Conservation (phyloP, 2,329 filamentous ascomycete genomes). For the Aspergillus sojae region DNA sequence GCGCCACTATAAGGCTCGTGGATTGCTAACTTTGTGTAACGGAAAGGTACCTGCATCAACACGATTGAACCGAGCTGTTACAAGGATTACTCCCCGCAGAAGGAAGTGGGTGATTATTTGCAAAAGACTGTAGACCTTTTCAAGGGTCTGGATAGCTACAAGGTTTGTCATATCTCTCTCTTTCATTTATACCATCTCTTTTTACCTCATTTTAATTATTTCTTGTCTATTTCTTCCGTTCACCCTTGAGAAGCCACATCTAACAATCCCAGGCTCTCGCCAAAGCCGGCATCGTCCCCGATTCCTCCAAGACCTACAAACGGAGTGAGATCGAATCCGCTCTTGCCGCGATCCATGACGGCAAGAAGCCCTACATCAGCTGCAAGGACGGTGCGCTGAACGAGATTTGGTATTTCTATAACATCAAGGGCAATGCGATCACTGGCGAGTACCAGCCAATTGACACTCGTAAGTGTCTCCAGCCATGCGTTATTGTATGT, state of each 20-base stretch:
- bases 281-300: slow-evolving; percentile 59
- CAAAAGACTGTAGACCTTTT: slow-evolving; percentile 58
- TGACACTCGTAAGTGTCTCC: slow-evolving; percentile 48
- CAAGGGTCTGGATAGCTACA: slow-evolving; percentile 58
- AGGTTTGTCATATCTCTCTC: slow-evolving; percentile 32
- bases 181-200: background rate
- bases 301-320: slow-evolving; percentile 53
- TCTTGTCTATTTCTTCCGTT: background rate
- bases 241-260: background rate
- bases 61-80: slow-evolving; percentile 69
- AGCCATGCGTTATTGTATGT: background rate
- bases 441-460: slow-evolving; percentile 63
- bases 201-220: background rate
- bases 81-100: slow-evolving; percentile 54
- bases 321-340: slow-evolving; percentile 55
- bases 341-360: slow-evolving; percentile 50
- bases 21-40: background rate
- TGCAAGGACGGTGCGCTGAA: slow-evolving; percentile 54
- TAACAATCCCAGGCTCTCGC: slow-evolving; percentile 48
- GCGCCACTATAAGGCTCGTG: background rate
- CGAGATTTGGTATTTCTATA: slow-evolving; percentile 58
- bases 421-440: slow-evolving; percentile 60
- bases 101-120: slow-evolving; percentile 63
- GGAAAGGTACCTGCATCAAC: slow-evolving; percentile 65
- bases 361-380: slow-evolving; percentile 54